Base-by-base conservation (phyloP, 129 eudicot species). In the Artemisia argyi region DNA sequence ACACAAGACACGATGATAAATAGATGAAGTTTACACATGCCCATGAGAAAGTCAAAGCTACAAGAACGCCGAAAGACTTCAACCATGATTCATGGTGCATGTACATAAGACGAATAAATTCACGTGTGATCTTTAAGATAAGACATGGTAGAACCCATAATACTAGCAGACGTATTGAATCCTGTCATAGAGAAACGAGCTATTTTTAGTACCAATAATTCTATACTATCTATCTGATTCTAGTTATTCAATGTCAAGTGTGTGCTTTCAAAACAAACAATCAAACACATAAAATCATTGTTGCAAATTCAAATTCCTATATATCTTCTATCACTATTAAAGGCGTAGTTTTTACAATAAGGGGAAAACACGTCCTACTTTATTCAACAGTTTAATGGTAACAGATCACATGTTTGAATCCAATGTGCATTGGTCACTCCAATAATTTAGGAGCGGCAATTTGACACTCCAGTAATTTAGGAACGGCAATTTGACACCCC, bases 81-180 rank as follows among this genome's bases (percentile, higher is more conserved):
- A 86, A 88, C 89, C 87, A 66, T 61, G 92, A 76, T 49, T 82
- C 85, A 17, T 83, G 86, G 62, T 52, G 88, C 80, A 79, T 80
- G 46, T 85, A 84, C 18, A 70, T 47, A 32, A 80, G 57, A 61
- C 96, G 85, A 46, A 82, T 74, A 30, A 84, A 65, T 79, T 91
- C 97, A 61, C 89, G 96, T 28, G 66, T 78, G n/a, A 79, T 70
- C 84, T 91, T 91, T 74, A 91, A 73, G 47, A 80, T 78, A 48
- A 83, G 62, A 82, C 97, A 91, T 35, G 96, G 88, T 12, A 91
- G 76, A 39, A 85, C 73, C 91, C 92, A 91, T 46, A 82, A 44
- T 44, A 82, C 75, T 51, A 91, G 73, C 78, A 83, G 55, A 39
- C 89, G 92, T 2, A 77, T 58, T 17, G 96, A 75, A 19, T 78